Percentiles rank a stretch among this genome's conserved stretches.
Conservation (phyloP, 169 alveolate species). For the Theileria luwenshuni region DNA sequence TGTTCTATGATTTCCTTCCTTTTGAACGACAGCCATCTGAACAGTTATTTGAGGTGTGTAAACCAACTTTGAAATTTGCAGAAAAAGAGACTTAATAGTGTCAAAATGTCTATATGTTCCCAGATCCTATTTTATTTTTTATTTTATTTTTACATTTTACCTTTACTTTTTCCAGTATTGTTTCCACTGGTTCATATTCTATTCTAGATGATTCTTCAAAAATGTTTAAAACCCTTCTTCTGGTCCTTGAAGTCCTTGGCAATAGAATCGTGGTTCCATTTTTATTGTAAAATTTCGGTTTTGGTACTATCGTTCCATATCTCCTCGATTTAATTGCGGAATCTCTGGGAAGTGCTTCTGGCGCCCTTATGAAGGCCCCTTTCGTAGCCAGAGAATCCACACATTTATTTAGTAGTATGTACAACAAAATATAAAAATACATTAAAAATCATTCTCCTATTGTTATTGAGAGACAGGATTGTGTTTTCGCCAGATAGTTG, state of each 20-base stretch:
- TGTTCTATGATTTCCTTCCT: slow-evolving; percentile 30
- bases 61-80: slow-evolving; percentile 36
- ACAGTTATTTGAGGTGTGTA: too few relatives aligned
- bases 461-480: slow-evolving; percentile 61
- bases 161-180: slow-evolving; percentile 26
- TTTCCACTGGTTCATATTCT: slow-evolving; percentile 5
- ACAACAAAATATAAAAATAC: neutral
- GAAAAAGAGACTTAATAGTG: slow-evolving; percentile 25
- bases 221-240: slow-evolving; percentile 22
- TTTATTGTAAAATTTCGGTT: slow-evolving; percentile 21
- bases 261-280: slow-evolving; percentile 34
- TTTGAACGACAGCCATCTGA: slow-evolving; percentile 50
- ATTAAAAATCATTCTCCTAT: slow-evolving; percentile 60
- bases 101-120: slow-evolving; percentile 13
- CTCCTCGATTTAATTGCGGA: neutral
- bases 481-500: slow-evolving; percentile 47
- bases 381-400: slow-evolving; percentile 1
- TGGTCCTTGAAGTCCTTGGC: slow-evolving; percentile 27
- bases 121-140: slow-evolving; percentile 8
- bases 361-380: neutral
- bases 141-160: neutral
- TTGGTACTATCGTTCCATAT: neutral
- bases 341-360: neutral
- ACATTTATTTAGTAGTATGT: slow-evolving; percentile 10
- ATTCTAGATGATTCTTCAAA: slow-evolving; percentile 17